Evolutionary conservation across 441 rosid species (phyloP), one percentile per base, ranked within the genome.

Genomic region (Pelargonium citronellum): DNA sequence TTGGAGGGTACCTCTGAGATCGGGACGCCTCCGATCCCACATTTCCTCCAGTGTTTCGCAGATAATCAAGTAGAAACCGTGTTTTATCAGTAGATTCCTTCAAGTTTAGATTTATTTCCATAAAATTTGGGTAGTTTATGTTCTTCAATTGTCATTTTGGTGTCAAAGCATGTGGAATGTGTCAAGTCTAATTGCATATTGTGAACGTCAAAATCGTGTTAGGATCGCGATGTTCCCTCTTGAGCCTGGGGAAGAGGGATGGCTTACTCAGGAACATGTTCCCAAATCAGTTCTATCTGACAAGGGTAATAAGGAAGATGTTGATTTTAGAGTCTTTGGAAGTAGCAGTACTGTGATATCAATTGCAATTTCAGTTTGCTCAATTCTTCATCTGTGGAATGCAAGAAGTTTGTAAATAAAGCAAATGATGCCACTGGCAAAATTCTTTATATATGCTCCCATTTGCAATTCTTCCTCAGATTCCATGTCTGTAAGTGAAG

Each of bases 361-460:
- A 64, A 67, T 57, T 79, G 81, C 51, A 61, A 73, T 46, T 75
- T 82, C 67, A 20, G 53, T 34, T 22, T 1, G 27, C 76, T 20
- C 13, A 47, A 63, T n/a, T 22, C 69, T 27, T 61, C 41, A 34
- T 71, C 76, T 30, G 9, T 19, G 1, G 53, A n/a, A 15, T 79
- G 81, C 73, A n/a, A 17, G 39, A 60, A 44, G 6, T 70, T 67
- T 43, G 1, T 43, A 0, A 7, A 41, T 58, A n/a, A 58, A 69
- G 79, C 72, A 16, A 16, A 34, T 9, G 63, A 69, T 15, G 79
- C 76, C 30, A 49, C 41, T 20, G 83, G 85, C 0, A 11, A 57
- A 60, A 73, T 77, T 51, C 64, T 77, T 47, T 0, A 13, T 79
- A 39, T 77, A 79, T 41, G 81, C 81, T 2, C 77, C 81, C 67